Evolutionary conservation across 495 filamentous ascomycete genomes (phyloP), one percentile per base, ranked within the genome.

Genomic region (Usnea hakonensis): DNA sequence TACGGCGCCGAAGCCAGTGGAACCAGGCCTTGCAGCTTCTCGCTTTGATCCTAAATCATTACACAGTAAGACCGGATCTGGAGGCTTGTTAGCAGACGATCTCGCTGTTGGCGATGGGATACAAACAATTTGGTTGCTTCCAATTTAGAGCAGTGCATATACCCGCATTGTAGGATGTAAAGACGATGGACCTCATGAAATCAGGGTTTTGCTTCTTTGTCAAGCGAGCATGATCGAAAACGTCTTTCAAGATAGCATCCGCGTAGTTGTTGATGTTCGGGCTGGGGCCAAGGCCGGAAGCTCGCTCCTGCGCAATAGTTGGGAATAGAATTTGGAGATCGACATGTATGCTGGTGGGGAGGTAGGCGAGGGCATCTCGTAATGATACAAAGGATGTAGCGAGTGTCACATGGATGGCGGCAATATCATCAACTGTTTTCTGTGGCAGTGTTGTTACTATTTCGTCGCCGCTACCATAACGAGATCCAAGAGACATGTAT

Each of bases 51-150:
- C 91, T 55, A 97, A 82, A 58, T 96, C 90, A 71, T 97, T 97
- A 76, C 91, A 96, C 54, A 96, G 81, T 61, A 98, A 87, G 2
- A 97, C 90, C 0, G 94, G 95, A 69, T 95, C 87, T 90, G 60
- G 28, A 36, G 2, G 14, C 2, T 21, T 19, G 33, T 56, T 55
- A 55, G 61, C 33, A 57, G 52, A 41, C 32, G n/a, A 53, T 56
- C 2, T 13, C 48, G 28, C 16, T 23, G 41, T 61, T 41, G 41
- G 43, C 33, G n/a, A 32, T 9, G 30, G n/a, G 3, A 37, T n/a
- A 46, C 84, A 76, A 73, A 90, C 87, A 98, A 67, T 97, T 98
- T 14, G 94, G 94, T 72, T 98, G 94, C 74, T 98, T 98, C 95
- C 95, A 98, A 72, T 97, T 97, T 57, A 98, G 69, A 5, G 92